Evolutionary conservation across 768 basidiomycete species (phyloP).

Genomic region (Boletus rubescentipes): DNA sequence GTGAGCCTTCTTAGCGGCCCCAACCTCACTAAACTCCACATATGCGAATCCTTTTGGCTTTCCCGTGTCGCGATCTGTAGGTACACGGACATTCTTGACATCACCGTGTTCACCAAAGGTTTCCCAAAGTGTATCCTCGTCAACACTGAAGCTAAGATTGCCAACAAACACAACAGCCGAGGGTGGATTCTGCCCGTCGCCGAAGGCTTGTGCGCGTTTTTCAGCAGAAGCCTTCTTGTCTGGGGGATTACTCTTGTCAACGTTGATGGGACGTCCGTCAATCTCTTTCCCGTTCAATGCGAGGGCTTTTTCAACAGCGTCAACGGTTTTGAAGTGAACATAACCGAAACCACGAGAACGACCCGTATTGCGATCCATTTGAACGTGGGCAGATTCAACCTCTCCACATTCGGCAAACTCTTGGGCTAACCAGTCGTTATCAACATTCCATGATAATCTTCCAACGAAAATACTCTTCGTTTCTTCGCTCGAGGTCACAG

Average conservation of each 20-base stretch:
- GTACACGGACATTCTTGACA: slow-evolving; percentile 84
- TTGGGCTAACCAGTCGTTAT: slow-evolving; percentile 89
- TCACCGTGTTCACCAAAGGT: slow-evolving; percentile 85
- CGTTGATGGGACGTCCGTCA: slow-evolving; percentile 84
- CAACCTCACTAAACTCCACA: slow-evolving; percentile 86
- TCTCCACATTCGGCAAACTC: slow-evolving; percentile 91
- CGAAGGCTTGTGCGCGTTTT: slow-evolving; percentile 74
- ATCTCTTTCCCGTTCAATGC: slow-evolving; percentile 83
- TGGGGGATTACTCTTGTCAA: slow-evolving; percentile 73
- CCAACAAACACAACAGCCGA: slow-evolving; percentile 86
- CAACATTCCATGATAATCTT: slow-evolving; percentile 92
- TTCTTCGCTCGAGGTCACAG: slow-evolving; percentile 41
- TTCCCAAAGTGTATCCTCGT: slow-evolving; percentile 86
- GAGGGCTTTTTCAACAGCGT: slow-evolving; percentile 80
- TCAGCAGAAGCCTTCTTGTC: slow-evolving; percentile 58
- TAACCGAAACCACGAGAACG: slow-evolving; percentile 85
- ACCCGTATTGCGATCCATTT: slow-evolving; percentile 77
- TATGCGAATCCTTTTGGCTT: slow-evolving; percentile 95
- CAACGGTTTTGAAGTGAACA: slow-evolving; percentile 69
- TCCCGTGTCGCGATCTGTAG: slow-evolving; percentile 90
- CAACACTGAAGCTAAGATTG: slow-evolving; percentile 77
- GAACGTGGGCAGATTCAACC: slow-evolving; percentile 85
- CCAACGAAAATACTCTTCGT: slow-evolving; percentile 87
- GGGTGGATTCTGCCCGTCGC: slow-evolving; percentile 66
- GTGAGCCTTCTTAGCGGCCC: slow-evolving; percentile 77